These are phyloP conservation scores for Acacia acuminata DNA, from an alignment of 306 rosid genomes.

Conservation along the genomic window DNA sequence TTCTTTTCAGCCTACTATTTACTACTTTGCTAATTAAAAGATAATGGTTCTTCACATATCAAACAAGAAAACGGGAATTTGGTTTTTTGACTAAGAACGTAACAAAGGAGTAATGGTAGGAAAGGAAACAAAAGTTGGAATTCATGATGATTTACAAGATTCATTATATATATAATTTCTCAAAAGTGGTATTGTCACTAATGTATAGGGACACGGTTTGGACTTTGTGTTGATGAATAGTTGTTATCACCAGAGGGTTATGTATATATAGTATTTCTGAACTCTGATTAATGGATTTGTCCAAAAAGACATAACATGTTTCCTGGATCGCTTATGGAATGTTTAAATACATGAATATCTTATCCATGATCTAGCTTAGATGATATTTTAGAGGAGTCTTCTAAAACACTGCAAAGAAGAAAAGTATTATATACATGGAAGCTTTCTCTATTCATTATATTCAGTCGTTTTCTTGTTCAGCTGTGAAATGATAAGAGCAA, in stretches of 20 bases:
- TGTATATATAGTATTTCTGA: not conserved
- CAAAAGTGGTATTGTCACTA: not conserved
- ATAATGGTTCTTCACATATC: not conserved
- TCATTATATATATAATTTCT: not conserved
- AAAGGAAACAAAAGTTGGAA: not conserved
- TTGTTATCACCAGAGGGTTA: not conserved
- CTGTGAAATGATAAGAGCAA: not conserved
- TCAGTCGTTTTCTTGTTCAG: not conserved
- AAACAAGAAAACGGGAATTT: not conserved
- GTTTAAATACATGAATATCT: not conserved
- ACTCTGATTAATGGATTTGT: not conserved
- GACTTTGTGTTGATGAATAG: not conserved
- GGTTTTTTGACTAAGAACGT: not conserved
- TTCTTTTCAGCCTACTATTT: not conserved
- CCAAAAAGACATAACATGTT: not conserved
- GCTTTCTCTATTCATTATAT: not conserved
- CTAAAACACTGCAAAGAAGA: not conserved
- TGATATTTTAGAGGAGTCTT: not conserved
- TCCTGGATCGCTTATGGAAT: not conserved
- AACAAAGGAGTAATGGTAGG: not conserved
- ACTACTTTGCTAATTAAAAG: not conserved
- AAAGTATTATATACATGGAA: not conserved
- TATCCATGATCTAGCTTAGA: not conserved
- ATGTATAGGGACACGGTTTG: not conserved
- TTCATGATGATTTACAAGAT: not conserved